Base-by-base conservation (phyloP, 139 green algal genomes). In the Chlorella sp. region DNA sequence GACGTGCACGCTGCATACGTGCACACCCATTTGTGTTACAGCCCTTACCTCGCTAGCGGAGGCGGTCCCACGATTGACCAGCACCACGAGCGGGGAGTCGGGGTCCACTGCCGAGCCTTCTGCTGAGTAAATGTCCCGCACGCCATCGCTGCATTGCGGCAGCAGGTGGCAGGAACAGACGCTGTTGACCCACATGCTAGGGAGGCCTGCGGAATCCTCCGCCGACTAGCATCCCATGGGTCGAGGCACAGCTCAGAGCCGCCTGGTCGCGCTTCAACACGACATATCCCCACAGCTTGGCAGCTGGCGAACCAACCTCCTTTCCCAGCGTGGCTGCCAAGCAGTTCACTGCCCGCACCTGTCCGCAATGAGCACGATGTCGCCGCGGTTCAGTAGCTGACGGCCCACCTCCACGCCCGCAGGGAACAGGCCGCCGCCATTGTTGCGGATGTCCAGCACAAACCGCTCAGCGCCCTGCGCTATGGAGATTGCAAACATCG, bases 41-140 rank as follows among this genome's bases (percentile, higher is more conserved):
- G 75, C 32, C 2, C 83, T 43, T 75, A 95, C 94, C 93, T 99
- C 97, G 30, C 91, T 93, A 14, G 97, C 97, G 76, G 90, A 96
- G 8, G 96, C 97, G 13, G 97, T 99, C n/a, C 96, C 96, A 48
- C 94, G 94, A 89, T 99, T 99, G 58, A 99, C 96, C 48, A 99
- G 92, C 75, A 99, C 90, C 84, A 86, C 56, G 41, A 98, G 85
- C 19, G 94, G 95, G 19, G 91, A 91, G 7, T 44, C 79, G 32
- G 91, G 36, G 14, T 90, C 85, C 14, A 93, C 24, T 36, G 88
- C 85, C 30, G 43, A 80, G 67, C 90, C 88, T 43, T 98, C 89
- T 0, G 94, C 94, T 2, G 94, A 94, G 80, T 97, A 98, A 32
- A 96, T 94, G 87, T 99, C 97, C 4, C 94, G 88, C 51, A 98